Evolutionary conservation across 2,329 filamentous ascomycete genomes (phyloP).

Genomic region (Penicillium hesseltinei): DNA sequence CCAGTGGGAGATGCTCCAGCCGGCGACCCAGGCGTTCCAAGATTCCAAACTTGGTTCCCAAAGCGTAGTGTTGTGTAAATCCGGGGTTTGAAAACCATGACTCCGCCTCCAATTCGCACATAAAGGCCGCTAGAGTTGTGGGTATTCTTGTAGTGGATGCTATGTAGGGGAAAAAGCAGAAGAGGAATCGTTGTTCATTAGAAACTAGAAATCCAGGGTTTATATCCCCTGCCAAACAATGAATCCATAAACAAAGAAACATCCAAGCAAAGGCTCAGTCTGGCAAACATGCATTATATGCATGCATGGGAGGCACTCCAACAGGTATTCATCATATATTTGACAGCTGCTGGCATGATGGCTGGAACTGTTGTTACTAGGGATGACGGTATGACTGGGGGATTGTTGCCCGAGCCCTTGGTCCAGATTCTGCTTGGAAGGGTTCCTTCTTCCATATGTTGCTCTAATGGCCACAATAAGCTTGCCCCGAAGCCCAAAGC

Average conservation of each 20-base stretch:
- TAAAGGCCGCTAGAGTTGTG: background rate
- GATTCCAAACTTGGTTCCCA: background rate
- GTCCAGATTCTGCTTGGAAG: background rate
- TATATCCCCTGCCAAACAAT: too few relatives aligned
- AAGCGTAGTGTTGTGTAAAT: background rate
- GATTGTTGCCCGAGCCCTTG: background rate
- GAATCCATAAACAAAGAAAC: too few relatives aligned
- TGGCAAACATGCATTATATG: too few relatives aligned
- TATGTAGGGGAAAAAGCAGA: too few relatives aligned
- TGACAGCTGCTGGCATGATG: background rate
- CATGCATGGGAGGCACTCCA: too few relatives aligned
- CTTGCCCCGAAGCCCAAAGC: too few relatives aligned
- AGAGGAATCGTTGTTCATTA: too few relatives aligned
- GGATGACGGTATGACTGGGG: background rate
- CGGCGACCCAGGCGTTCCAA: background rate
- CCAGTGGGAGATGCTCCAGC: background rate
- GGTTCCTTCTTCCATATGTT: background rate
- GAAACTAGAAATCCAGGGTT: too few relatives aligned
- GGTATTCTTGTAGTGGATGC: too few relatives aligned
- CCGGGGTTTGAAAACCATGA: background rate
- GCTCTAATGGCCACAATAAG: background rate
- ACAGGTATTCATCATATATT: background rate
- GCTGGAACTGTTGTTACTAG: background rate
- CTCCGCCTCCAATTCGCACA: background rate
- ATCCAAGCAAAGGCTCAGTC: too few relatives aligned